Evolutionary conservation across 106 monocot species (phyloP).

Genomic region (Phalaenopsis equestris): DNA sequence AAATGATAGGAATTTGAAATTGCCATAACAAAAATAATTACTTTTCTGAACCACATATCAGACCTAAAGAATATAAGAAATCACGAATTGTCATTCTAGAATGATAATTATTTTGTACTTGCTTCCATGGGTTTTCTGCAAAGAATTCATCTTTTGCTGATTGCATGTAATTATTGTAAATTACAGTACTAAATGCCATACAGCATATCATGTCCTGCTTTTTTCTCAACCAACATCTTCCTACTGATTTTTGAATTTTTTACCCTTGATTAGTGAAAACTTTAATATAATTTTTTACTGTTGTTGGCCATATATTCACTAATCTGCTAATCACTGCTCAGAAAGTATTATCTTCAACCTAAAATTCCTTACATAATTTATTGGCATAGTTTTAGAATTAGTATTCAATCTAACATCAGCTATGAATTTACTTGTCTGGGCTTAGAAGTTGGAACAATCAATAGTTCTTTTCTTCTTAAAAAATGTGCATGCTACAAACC

Average conservation of each 20-base stretch:
- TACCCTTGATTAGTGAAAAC: background rate
- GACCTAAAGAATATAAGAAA: too few species aligned
- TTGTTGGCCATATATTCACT: background rate
- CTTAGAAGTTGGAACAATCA: background rate
- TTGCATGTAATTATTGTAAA: too few species aligned
- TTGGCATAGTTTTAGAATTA: background rate
- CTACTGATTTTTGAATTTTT: background rate
- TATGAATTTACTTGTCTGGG: background rate
- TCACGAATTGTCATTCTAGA: too few species aligned
- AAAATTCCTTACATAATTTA: background rate
- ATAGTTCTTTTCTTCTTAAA: background rate
- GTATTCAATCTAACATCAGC: background rate
- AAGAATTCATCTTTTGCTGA: too few species aligned
- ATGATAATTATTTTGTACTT: too few species aligned
- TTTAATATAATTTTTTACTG: background rate
- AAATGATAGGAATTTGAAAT: too few species aligned
- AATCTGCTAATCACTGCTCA: background rate
- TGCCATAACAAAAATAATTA: too few species aligned
- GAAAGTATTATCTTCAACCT: background rate
- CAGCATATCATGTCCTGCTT: too few species aligned
- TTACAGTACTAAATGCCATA: too few species aligned
- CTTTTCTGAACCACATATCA: too few species aligned
- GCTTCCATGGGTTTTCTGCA: too few species aligned
- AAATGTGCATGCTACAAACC: background rate
- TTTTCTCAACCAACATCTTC: too few species aligned